Base-by-base conservation (phyloP, 1,284 basidiomycete species). In the Ganoderma boninense region DNA sequence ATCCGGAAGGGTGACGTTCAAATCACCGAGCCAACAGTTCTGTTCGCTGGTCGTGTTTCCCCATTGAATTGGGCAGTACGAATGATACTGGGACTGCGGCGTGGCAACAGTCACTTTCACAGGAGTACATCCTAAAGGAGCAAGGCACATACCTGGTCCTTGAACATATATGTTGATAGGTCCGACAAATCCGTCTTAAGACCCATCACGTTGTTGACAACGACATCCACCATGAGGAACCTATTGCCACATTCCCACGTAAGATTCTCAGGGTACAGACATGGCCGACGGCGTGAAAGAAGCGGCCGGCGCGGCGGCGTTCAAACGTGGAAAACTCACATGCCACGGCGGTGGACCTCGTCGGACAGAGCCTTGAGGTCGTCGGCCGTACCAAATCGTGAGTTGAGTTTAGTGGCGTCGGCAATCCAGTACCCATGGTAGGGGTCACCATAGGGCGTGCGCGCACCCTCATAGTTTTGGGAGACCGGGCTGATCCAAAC, bases 161-260 rank as follows among this genome's bases (percentile, higher is more conserved):
- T 90, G 85, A 92, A 92, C 80, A 89, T 84, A 79, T 88, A 92
- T 3, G 80, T 80, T 18, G 90, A 90, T 67, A 87, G 84, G 74
- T 90, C 88, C 16, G 89, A 64, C 14, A 52, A 88, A 7, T 82
- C 84, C 20, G 81, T 84, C 8, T 87, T 85, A 13, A 87, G 86
- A 1, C 90, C 82, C 82, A 93, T 93, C 49, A 94, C 87, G 78
- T 93, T 90, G 81, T 95, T 95, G 44, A 94, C 88, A 29, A 93
- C 93, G 54, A 95, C 83, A 77, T 95, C 93, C 66, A 94, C 89
- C 94, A 95, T 95, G 73, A 94, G 82, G 77, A 89, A 90, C 87
- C 86, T 88, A 44, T 4, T 40, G 49, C 35, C 57, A 23, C 57
- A 60, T 60, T 60, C 20, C 29, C 29, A 62, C 38, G 60, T 40